Percentiles rank a stretch among this genome's conserved stretches.
Evolutionary conservation across 2,329 filamentous ascomycete species (phyloP).

Genomic region (Aureobasidium sp.): DNA sequence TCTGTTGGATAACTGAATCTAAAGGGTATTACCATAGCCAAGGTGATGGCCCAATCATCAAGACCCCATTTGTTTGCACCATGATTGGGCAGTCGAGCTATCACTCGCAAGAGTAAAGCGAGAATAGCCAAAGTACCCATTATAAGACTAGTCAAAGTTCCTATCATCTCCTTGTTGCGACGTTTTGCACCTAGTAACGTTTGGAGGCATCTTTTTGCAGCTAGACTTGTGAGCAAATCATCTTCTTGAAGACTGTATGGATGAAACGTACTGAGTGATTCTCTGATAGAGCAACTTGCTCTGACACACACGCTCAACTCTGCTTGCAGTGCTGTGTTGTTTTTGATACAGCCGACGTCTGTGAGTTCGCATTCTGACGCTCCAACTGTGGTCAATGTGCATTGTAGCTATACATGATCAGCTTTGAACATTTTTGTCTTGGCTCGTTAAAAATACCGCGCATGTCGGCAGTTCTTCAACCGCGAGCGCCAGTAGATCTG

Average conservation of each 20-base stretch:
- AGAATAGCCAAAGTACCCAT: not conserved
- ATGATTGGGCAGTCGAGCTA: not conserved
- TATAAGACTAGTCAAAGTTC: not conserved
- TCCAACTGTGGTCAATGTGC: constrained; percentile 2
- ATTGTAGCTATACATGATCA: not conserved
- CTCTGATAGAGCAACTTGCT: constrained; percentile 9
- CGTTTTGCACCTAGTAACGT: constrained; percentile 3
- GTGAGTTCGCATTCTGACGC: constrained; percentile 20
- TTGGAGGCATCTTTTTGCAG: constrained; percentile 17
- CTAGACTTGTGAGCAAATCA: not conserved
- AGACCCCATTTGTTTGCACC: not conserved
- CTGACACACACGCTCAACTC: constrained; percentile 17
- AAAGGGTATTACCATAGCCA: constrained; percentile 1
- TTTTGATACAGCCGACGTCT: constrained; percentile 22
- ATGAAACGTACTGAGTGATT: not conserved
- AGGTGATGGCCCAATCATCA: not conserved
- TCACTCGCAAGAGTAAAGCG: not conserved
- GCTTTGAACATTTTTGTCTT: not conserved
- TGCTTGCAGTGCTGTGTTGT: constrained; percentile 17
- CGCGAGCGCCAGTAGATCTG: constrained; percentile 7
- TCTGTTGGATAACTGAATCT: not conserved
- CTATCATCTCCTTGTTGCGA: constrained; percentile 7
- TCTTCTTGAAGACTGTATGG: not conserved
- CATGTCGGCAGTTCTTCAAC: not conserved
- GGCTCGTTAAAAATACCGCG: not conserved